Percentiles rank a stretch among this genome's conserved stretches.
phyloP scores from a whole-genome alignment of 225 moss, liverwort and hornwort species.

The Rhytidiadelphus loreus region DNA sequence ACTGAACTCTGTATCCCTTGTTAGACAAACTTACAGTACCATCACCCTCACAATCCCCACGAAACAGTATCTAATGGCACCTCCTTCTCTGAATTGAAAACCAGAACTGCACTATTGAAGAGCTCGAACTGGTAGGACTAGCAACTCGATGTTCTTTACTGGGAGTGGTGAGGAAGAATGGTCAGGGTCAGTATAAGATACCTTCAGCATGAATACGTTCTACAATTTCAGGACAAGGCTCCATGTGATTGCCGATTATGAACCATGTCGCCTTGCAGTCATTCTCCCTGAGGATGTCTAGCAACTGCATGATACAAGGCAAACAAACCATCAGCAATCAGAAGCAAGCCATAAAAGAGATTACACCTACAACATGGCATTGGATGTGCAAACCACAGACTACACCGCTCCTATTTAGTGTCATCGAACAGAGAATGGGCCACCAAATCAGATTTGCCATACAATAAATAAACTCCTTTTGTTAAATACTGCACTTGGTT shows the following conservation, averaged over 20 bases:
- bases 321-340: background rate
- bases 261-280: constrained; percentile 58
- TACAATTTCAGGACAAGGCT: constrained; percentile 23
- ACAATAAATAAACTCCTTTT: background rate
- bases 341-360: background rate
- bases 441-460: background rate
- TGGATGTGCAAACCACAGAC: background rate
- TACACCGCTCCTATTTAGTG: background rate
- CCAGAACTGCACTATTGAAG: background rate
- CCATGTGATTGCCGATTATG: constrained; percentile 44
- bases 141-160: background rate
- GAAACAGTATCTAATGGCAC: background rate
- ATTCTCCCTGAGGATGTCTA: constrained; percentile 42
- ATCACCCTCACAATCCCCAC: background rate
- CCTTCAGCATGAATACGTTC: constrained; percentile 44
- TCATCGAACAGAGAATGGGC: background rate
- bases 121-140: background rate
- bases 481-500: background rate
- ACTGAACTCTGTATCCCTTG: background rate
- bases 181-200: background rate
- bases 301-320: constrained; percentile 17
- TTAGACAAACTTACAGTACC: background rate
- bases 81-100: background rate
- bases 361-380: background rate
- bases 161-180: background rate